Evolutionary conservation across 108 stramenopile genomes (phyloP), one percentile per base, ranked within the genome.

Genomic region (Fistulifera pelliculosa): DNA sequence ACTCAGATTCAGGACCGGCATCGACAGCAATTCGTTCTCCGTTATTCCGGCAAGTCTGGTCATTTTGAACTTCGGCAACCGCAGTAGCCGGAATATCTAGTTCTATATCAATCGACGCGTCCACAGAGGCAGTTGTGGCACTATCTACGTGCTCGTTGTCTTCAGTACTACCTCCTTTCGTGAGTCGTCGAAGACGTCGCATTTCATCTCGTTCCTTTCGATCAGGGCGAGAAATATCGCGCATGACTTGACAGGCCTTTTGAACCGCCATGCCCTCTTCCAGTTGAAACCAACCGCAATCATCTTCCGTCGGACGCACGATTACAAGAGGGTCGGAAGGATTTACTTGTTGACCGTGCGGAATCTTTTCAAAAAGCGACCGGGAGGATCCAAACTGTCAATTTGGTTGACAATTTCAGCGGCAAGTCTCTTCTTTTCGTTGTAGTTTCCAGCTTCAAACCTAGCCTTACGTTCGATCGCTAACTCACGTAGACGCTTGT

Each of bases 181-280:
- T n/a, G n/a, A n/a, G n/a, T n/a, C n/a, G n/a, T 14, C 40, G 40
- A 14, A 41, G 40, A 11, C 14, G 11, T 14, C 40, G 40, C 11
- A 63, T 52, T 42, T 71, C 59, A 23, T 71, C 63, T 2, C n/a
- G n/a, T n/a, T n/a, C n/a, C n/a, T n/a, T n/a, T n/a, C 75, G 70
- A 58, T 77, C 72, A 49, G 71, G 72, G 24, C 79, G 61, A 27
- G 76, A 64, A 44, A 78, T 70, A 53, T 87, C 85, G 42, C 85
- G 21, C 85, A 87, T 74, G 10, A 80, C 81, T 65, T 87, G 85
- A 54, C 73, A 71, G 13, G 81, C 79, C 72, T 87, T 87, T 28
- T 80, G 70, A 58, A 74, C 70, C 10, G 81, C 72, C 40, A 74
- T 77, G 17, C 83, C 81, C 22, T 73, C 65, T 15, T 55, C 38